Evolutionary conservation across 129 eudicot genomes (phyloP), one percentile per base, ranked within the genome.

Genomic region (Lactuca sativa): DNA sequence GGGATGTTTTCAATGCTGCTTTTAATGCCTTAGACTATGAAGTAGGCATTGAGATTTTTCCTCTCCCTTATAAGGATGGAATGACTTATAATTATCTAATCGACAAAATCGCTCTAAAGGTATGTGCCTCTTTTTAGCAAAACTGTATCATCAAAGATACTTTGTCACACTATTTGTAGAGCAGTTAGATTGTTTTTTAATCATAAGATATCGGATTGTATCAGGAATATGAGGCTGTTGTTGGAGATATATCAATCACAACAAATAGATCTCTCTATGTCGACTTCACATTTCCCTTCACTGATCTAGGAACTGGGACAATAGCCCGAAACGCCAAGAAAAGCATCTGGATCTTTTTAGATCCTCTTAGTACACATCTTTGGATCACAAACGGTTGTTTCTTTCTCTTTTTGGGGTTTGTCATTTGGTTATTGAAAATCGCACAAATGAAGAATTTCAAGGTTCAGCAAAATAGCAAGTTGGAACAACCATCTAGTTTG

Each of bases 1-100:
- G 68, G 48, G 89, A 81, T 40, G 76, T 84, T 4, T 84, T 84
- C 34, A 56, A 63, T 0, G 68, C 75, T 63, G 82, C 75, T 3
- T 54, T 54, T 67, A 54, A 52, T 9, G 59, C 72, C 47, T 52
- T 67, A n/a, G 38, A 30, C 5, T 53, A 52, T 36, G 72, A 7
- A 7, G 51, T 52, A 32, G 49, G 7, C 33, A 6, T 51, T 11
- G 72, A 67, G 18, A 15, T 67, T 67, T n/a, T 25, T 53, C 51
- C 49, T 6, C 53, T 8, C 12, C 4, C 47, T 33, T 8, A 34
- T 54, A 47, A 34, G 18, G 32, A 52, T n/a, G 72, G 61, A 67
- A 15, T 44, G 30, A 53, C 15, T 67, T 67, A 67, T 33, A 53
- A 67, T 36, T 11, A 52, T 53, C 8, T 53, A 14, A 67, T 67